Conservation (phyloP, 768 basidiomycete species). For the Suillus subaureus region DNA sequence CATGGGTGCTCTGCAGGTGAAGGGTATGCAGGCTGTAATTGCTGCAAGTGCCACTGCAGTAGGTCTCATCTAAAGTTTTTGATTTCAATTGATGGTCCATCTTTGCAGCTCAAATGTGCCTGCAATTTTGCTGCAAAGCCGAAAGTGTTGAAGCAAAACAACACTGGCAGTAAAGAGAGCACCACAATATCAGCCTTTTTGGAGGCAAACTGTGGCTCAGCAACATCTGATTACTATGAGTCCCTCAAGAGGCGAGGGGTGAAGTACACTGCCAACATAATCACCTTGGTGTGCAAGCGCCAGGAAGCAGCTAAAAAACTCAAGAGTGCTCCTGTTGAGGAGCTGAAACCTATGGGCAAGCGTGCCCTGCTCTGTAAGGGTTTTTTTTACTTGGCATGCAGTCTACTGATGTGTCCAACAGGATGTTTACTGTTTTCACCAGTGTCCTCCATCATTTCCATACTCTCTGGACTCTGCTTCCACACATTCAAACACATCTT, state of each 20-base stretch:
- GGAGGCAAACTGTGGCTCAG: background rate
- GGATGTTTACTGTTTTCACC: too few relatives aligned
- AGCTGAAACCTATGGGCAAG: background rate
- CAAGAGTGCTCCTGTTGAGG: background rate
- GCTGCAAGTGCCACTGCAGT: constrained; percentile 10
- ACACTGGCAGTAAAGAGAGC: background rate
- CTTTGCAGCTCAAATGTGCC: constrained; percentile 9
- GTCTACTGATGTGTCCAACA: too few relatives aligned
- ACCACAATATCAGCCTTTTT: background rate
- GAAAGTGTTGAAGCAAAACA: background rate
- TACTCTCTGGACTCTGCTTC: too few relatives aligned
- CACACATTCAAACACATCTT: too few relatives aligned
- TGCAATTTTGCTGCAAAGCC: constrained; percentile 2
- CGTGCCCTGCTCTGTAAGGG: background rate
- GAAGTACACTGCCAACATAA: background rate
- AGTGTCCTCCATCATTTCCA: too few relatives aligned
- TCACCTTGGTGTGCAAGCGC: background rate
- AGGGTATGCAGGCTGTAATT: constrained; percentile 8
- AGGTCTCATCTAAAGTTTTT: background rate
- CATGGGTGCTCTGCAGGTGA: background rate
- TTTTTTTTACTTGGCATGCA: background rate
- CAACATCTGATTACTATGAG: background rate
- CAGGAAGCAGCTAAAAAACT: background rate
- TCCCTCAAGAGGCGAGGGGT: background rate
- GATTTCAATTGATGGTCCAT: background rate